Base-by-base conservation (phyloP, 2,329 filamentous ascomycete genomes). In the Fusarium sp. region DNA sequence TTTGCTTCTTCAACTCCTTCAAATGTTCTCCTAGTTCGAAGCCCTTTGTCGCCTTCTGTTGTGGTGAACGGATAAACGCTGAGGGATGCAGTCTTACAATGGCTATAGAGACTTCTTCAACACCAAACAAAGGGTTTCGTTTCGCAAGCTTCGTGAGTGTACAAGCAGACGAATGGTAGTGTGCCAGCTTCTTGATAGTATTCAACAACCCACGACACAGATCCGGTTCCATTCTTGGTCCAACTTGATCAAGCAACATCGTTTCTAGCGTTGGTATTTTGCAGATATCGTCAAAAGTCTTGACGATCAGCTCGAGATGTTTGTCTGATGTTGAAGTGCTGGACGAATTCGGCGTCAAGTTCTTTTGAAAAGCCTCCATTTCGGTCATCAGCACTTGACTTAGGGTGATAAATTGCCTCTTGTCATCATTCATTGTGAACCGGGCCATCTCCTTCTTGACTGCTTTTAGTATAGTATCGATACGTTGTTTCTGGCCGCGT, bases 141-240 rank as follows among this genome's bases (percentile, higher is more conserved):
- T 22, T 65, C 7, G 65, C 45, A 6, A 72, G 55, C 10, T 61
- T 57, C 3, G 48, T n/a, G 3, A 71, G 33, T 1, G 28, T 61
- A 10, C n/a, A 36, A 3, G 65, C 68, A 17, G 62, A 66, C 10
- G 39, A 57, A 18, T 57, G 50, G 18, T 73, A 73, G 14, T 48
- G 48, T n/a, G 56, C 66, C 20, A 73, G 36, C 50, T 73, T 73
- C 11, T 44, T 48, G 8, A 68, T 58, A 14, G 43, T 66, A 17
- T 65, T 61, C 22, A 70, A 26, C 7, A 73, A 22, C 5, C 45
- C 44, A 6, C 43, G 18, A 8, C 51, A 36, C n/a, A 34, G 40
- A 10, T 4, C 5, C 3, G 65, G 57, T 6, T 66, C 31, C 44
- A 61, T 43, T 28, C 36, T 36, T 18, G 40, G 44, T 6, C 28